Percentiles rank a stretch among this genome's conserved stretches.
phyloP scores from a whole-genome alignment of 257 asterid genomes.

The Thymus mandschuricus region DNA sequence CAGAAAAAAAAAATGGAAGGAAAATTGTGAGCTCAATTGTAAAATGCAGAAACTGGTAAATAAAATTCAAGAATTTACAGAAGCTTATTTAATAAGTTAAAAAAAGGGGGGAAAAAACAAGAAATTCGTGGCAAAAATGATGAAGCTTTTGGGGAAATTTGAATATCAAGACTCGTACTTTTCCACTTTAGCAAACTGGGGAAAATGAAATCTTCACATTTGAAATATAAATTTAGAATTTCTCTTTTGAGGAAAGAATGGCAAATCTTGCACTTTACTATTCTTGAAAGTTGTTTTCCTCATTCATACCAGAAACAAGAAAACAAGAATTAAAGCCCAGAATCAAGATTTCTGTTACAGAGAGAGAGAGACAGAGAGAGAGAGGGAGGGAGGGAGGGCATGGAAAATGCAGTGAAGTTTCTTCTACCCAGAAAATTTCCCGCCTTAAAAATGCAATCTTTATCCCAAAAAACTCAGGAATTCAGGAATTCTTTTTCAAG shows the following conservation, averaged over 20 bases:
- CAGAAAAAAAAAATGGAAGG: slow-evolving; percentile 10
- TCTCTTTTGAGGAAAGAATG: not conserved
- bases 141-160: not conserved
- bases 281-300: not conserved
- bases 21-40: slow-evolving; percentile 24
- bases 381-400: no score
- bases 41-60: slow-evolving; percentile 7
- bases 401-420: slow-evolving; percentile 32
- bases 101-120: not conserved
- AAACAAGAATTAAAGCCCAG: not conserved
- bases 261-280: slow-evolving; percentile 10
- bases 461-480: slow-evolving; percentile 1
- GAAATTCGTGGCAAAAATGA: slow-evolving; percentile 17
- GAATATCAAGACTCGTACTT: slow-evolving; percentile 22
- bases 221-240: slow-evolving; percentile 11
- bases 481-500: not conserved
- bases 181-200: slow-evolving; percentile 32
- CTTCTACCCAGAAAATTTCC: slow-evolving; percentile 33
- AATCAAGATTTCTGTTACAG: not conserved
- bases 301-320: no score
- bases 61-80: slow-evolving; percentile 1
- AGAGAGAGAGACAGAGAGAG: slow-evolving; percentile 15
- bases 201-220: not conserved
- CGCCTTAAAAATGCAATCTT: slow-evolving; percentile 29
- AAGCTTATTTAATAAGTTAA: not conserved